A percentile compares a stretch with the other conserved stretches of the same genome.
Conservation (phyloP, 495 filamentous ascomycete genomes). For the Darksidea phi region DNA sequence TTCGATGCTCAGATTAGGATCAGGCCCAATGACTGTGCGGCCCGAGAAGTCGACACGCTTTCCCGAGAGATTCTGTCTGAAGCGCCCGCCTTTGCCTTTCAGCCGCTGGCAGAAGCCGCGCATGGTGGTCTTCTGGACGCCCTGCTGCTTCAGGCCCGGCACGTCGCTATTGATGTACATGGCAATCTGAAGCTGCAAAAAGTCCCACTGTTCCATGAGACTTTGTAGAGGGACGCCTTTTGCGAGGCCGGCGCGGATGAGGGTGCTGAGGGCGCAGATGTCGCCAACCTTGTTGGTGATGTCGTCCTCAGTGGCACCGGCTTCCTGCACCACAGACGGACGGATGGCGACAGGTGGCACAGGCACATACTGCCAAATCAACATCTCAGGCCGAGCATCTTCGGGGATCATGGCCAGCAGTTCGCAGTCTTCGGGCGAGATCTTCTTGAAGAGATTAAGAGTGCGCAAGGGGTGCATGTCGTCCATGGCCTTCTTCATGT, state of each 20-base stretch:
- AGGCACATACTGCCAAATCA: conserved; percentile 94
- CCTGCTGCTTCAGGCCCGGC: conserved; percentile 77
- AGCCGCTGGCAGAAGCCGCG: conserved; percentile 91
- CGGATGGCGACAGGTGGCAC: conserved; percentile 91
- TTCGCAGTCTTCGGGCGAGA: conserved; percentile 84
- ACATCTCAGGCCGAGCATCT: conserved; percentile 91
- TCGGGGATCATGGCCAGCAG: conserved; percentile 81
- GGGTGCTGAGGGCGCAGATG: conserved; percentile 83
- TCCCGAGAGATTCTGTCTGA: conserved; percentile 92
- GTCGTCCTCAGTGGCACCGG: conserved; percentile 91
- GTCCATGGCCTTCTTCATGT: conserved; percentile 85
- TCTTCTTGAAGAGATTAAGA: conserved; percentile 83
- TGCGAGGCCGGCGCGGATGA: conserved; percentile 73
- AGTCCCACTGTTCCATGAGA: conserved; percentile 99
- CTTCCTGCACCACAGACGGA: conserved; percentile 88
- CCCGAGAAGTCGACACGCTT: conserved; percentile 99
- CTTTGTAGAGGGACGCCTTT: conserved; percentile 80
- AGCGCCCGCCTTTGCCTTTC: conserved; percentile 96
- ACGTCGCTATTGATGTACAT: conserved; percentile 98
- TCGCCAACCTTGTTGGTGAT: conserved; percentile 92
- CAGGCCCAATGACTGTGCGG: conserved; percentile 93
- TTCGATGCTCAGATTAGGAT: conserved; percentile 90
- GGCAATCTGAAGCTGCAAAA: conserved; percentile 86
- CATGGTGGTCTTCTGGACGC: conserved; percentile 75
- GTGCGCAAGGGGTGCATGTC: conserved; percentile 89